Base-by-base conservation (phyloP, 352 stramenopile species). In the Blastocystis sp. region DNA sequence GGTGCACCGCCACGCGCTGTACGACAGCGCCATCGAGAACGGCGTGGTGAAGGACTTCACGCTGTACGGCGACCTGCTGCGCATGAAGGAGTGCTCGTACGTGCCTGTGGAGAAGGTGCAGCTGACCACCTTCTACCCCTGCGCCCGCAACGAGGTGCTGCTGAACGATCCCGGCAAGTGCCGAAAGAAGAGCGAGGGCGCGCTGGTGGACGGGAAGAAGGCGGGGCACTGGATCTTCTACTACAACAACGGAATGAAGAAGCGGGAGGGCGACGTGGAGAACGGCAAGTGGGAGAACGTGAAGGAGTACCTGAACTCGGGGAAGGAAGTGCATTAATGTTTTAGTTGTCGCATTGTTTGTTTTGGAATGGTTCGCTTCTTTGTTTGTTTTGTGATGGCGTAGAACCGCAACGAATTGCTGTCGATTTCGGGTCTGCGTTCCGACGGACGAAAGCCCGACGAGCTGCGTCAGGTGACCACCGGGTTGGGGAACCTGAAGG, bases 341-440 rank as follows among this genome's bases (percentile, higher is more conserved):
- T n/a, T 41, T 62, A 79, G 69, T 28, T 64, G 41, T 77, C 56
- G 53, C 69, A 43, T 84, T 38, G 34, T 84, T 53, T 84, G 74
- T 84, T 84, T 81, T 11, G 45, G 14, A 19, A 66, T 40, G 41
- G 21, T 48, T 48, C 4, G 38, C 2, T 43, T 48, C 14, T 7
- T 56, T 56, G 0, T 56, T 7, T 56, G 0, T 14, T 1, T 14
- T 14, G 0, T 56, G 0, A 56, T 14, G 5, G 5, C 40, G 19
- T 81, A 81, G 71, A 81, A 81, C 62, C 71, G 71, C n/a, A 81
- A 81, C 38, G 77, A 87, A 77, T 60, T 87, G 45, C 62, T 87
- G 21, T 45, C 43, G 21, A 77, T 87, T 34, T 74, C 77, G 4
- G 77, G 77, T 23, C 21, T 87, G 38, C 59, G 77, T 9, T 74